Base-by-base conservation (phyloP, 495 filamentous ascomycete species). In the Penicillium canescens region DNA sequence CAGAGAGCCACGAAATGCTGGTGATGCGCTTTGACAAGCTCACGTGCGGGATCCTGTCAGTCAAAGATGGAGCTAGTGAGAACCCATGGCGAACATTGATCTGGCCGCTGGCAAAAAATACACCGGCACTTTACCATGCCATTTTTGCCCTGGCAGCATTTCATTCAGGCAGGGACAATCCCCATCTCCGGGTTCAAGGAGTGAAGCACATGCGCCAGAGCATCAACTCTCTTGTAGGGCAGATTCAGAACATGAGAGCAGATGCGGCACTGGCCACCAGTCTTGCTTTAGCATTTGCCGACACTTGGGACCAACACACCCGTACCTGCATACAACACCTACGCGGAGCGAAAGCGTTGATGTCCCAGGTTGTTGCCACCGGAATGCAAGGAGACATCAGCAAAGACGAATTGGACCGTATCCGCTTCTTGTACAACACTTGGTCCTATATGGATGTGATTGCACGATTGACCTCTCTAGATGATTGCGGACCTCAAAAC, bases 361-460 rank as follows among this genome's bases (percentile, higher is more conserved):
- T 92, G 46, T 76, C 80, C 31, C 78, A 80, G 56, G 80, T 84
- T 0, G 63, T 89, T n/a, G 63, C 57, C 42, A 63, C 57, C 16
- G 75, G 67, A 45, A 70, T 69, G 42, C 71, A 68, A 52, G 66
- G 53, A 18, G 52, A 60, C 31, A 31, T 70, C 55, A 50, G 44
- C 20, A 50, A 62, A 14, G 66, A 78, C 16, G 81, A 86, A 26
- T 65, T 83, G 14, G 68, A 75, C 37, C 68, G 87, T 9, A 70
- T 91, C 42, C 80, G 80, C 36, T 91, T 91, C 60, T 70, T 92
- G 36, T 87, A 86, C 65, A 91, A 89, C 64, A 85, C 87, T 8
- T 91, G 84, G 84, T 77, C 91, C 14, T 92, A 91, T 59, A 88
- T 91, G 84, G 87, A 92, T 68, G 89, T 91, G 34, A 86, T 92